Evolutionary conservation across 805 yeast species (phyloP), one percentile per base, ranked within the genome.

Genomic region (Wickerhamomyces tratensis): DNA sequence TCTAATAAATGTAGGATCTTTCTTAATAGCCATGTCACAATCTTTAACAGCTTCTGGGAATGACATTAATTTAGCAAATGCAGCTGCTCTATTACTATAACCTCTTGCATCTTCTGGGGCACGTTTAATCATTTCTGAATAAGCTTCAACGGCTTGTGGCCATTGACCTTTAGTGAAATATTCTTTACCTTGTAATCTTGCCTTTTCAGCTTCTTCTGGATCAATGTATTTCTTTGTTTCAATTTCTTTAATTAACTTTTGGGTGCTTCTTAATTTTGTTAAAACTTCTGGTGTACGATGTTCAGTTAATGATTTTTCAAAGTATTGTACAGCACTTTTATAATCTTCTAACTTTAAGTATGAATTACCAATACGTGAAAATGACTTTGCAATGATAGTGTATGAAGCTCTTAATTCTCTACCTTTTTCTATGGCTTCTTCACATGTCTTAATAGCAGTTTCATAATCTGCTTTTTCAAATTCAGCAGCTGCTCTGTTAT

Each of bases 21-120:
- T 77, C 59, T 76, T 78, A 54, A 93, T 86, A 34, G 98, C 99
- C 45, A 67, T 62, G 57, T 91, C 86, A 71, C 97, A 88, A 67
- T 93, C 99, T 54, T 76, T 74, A 44, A 93, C 82, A 14, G 95
- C 97, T 52, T 91, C 98, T 15, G 97, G 97, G 84, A 91, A 93
- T 11, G 96, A 86, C 85, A 91, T 78, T 52, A 93, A 76, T 66
- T 93, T 93, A 39, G 95, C 82, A 60, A 84, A 76, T 2, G 96
- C 96, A 35, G 98, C 98, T 41, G 99, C 98, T 67, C 99, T 84
- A 71, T 93, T 93, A 33, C 95, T 88, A 65, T 88, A 93, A 44
- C 97, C 98, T 64, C 96, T 79, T 25, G 95, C 94, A 64, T 93
- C 98, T 43, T 79, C 79, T 44, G 99, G 99, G n/a, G 89, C 88